Evolutionary conservation across 768 basidiomycete species (phyloP).

Genomic region (Boletales sp.): DNA sequence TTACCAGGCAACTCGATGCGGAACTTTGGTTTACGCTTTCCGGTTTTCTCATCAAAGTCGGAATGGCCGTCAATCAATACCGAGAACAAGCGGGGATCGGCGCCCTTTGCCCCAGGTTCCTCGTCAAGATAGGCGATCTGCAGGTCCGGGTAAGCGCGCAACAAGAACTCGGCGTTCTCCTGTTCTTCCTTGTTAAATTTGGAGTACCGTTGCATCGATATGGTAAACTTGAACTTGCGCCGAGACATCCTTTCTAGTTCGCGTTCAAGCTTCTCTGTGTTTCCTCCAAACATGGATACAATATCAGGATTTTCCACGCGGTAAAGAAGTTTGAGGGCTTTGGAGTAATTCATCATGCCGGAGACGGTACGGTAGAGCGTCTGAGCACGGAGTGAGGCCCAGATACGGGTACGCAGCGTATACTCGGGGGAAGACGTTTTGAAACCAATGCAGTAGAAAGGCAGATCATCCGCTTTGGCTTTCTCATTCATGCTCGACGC

Average conservation of each 20-base stretch:
- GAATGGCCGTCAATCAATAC: conserved; percentile 97
- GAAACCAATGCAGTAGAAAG: conserved; percentile 99
- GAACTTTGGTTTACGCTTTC: conserved; percentile 95
- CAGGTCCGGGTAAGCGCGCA: conserved; percentile 96
- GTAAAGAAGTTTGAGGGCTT: conserved; percentile 98
- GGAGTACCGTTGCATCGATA: conserved; percentile 98
- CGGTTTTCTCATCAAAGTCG: conserved; percentile 84
- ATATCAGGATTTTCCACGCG: conserved; percentile 98
- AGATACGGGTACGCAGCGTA: conserved; percentile 97
- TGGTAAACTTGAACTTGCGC: conserved; percentile 96
- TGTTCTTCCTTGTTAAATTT: conserved; percentile 99
- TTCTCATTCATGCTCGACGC: conserved; percentile 66
- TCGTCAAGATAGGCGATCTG: conserved; percentile 99
- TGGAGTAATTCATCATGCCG: conserved; percentile 99
- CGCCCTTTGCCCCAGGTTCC: conserved; percentile 84
- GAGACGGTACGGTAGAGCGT: conserved; percentile 98
- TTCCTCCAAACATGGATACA: conserved; percentile 93
- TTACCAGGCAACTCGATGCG: conserved; percentile 96
- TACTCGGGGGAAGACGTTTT: conserved; percentile 99
- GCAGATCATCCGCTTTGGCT: conserved; percentile 84
- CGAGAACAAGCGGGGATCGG: conserved; percentile 87
- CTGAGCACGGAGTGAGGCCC: conserved; percentile 97
- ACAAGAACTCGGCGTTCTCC: conserved; percentile 96
- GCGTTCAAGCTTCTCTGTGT: conserved; percentile 92
- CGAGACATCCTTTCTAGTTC: conserved; percentile 96